Percentiles rank a stretch among this genome's conserved stretches.
Evolutionary conservation across 257 asterid species (phyloP).

Genomic region (Euphrasia confusa): DNA sequence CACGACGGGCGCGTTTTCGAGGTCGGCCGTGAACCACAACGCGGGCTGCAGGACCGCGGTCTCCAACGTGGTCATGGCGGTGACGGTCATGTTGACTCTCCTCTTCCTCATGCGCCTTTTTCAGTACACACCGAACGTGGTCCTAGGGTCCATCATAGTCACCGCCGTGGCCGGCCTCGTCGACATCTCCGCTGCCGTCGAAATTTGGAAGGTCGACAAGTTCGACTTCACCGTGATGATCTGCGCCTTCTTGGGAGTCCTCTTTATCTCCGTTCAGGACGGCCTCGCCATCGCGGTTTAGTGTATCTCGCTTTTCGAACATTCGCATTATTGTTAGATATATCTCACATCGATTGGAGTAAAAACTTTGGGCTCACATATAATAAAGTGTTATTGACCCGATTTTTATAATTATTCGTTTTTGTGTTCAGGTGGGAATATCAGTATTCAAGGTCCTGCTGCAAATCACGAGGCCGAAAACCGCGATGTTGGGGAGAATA

Average conservation of each 20-base stretch:
- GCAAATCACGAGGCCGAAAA: constrained; percentile 78
- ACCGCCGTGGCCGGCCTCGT: constrained; percentile 70
- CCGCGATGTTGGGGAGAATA: constrained; percentile 55
- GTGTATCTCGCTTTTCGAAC: background rate
- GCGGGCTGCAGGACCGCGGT: constrained; percentile 78
- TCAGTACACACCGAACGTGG: constrained; percentile 70
- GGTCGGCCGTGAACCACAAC: constrained; percentile 81
- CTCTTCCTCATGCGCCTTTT: constrained; percentile 82
- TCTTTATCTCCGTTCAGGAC: constrained; percentile 57
- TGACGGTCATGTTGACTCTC: constrained; percentile 68
- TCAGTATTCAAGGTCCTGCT: constrained; percentile 54
- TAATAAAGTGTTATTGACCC: too few relatives aligned
- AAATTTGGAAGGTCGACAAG: constrained; percentile 67
- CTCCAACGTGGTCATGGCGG: constrained; percentile 71
- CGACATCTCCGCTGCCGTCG: constrained; percentile 63
- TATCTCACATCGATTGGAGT: too few relatives aligned
- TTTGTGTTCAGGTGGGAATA: constrained; percentile 31
- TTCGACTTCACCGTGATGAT: constrained; percentile 63
- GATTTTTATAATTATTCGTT: too few relatives aligned
- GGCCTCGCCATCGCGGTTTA: constrained; percentile 71
- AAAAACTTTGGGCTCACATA: too few relatives aligned
- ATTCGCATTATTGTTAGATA: too few relatives aligned
- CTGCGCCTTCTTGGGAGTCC: constrained; percentile 66
- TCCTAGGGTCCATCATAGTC: constrained; percentile 61
- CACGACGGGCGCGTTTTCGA: constrained; percentile 71